Conservation (phyloP, 768 basidiomycete genomes). For the Pisolithus tinctorius region DNA sequence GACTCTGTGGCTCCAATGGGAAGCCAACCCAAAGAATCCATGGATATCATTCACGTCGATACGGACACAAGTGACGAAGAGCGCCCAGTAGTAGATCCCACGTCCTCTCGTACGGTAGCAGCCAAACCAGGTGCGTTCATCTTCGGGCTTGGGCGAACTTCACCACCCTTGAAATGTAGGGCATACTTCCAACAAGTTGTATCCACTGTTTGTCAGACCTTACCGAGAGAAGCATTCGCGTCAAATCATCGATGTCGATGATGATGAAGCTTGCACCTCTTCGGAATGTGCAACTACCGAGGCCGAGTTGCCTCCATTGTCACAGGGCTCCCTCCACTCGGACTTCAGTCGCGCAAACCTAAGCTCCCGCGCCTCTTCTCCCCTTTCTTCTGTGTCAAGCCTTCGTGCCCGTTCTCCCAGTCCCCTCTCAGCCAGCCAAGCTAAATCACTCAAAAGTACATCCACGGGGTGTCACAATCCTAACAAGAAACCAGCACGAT, state of each 20-base stretch:
- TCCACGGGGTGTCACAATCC: background rate
- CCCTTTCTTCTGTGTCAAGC: background rate
- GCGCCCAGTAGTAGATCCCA: background rate
- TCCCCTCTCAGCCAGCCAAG: conserved; percentile 5
- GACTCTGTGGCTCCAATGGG: background rate
- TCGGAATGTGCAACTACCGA: conserved; percentile 12
- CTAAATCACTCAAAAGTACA: conserved; percentile 1
- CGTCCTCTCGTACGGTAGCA: background rate
- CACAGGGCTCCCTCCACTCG: conserved; percentile 7
- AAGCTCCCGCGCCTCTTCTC: conserved; percentile 3
- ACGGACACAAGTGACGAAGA: background rate
- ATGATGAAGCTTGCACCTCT: conserved; percentile 8
- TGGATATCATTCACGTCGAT: background rate
- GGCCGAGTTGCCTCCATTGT: conserved; percentile 8
- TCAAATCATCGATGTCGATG: conserved; percentile 10
- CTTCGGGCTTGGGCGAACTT: background rate
- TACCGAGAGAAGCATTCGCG: conserved; percentile 1
- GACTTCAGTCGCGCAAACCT: conserved; percentile 4
- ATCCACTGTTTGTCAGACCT: conserved; percentile 19
- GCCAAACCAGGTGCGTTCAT: conserved; percentile 15
- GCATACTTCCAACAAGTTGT: conserved; percentile 10
- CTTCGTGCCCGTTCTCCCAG: background rate
- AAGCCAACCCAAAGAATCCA: background rate
- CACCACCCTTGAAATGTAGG: conserved; percentile 9
- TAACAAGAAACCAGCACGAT: conserved; percentile 2